Conservation (phyloP, 805 yeast genomes). For the Candida manassasensis region DNA sequence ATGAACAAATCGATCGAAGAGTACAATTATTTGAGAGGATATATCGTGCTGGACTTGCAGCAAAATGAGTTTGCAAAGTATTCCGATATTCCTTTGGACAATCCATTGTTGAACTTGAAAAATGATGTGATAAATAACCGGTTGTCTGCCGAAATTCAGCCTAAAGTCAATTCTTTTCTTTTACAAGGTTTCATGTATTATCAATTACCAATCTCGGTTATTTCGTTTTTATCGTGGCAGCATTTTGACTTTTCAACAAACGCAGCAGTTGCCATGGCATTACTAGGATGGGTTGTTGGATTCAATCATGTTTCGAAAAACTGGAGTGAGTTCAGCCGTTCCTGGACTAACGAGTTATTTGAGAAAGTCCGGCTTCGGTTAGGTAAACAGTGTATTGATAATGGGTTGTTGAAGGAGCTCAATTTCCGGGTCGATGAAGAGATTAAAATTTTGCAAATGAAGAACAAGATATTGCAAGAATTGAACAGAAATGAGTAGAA, state of each 20-base stretch:
- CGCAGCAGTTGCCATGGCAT: conserved; percentile 28
- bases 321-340: conserved; percentile 27
- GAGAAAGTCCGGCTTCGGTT: conserved; percentile 34
- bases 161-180: conserved; percentile 26
- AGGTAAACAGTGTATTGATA: conserved; percentile 32
- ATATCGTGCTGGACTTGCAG: conserved; percentile 26
- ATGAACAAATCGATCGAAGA: conserved; percentile 36
- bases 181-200: conserved; percentile 28
- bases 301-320: conserved; percentile 35
- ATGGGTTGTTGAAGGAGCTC: conserved; percentile 33
- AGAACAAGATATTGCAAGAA: conserved; percentile 13
- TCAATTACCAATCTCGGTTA: conserved; percentile 33
- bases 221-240: conserved; percentile 27
- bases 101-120: conserved; percentile 30
- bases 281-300: conserved; percentile 38
- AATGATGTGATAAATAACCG: conserved; percentile 24
- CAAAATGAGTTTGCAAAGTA: conserved; percentile 21
- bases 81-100: conserved; percentile 10
- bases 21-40: conserved; percentile 36
- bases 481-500: too few relatives aligned
- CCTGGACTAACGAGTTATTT: conserved; percentile 26
- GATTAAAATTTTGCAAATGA: conserved; percentile 10
- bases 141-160: conserved; percentile 32
- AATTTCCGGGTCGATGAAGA: conserved; percentile 20
- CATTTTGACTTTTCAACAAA: conserved; percentile 31